These are phyloP conservation scores for Cetraspora pellucida DNA, from an alignment of 192 early-diverging fungal species.

Conservation along the genomic window DNA sequence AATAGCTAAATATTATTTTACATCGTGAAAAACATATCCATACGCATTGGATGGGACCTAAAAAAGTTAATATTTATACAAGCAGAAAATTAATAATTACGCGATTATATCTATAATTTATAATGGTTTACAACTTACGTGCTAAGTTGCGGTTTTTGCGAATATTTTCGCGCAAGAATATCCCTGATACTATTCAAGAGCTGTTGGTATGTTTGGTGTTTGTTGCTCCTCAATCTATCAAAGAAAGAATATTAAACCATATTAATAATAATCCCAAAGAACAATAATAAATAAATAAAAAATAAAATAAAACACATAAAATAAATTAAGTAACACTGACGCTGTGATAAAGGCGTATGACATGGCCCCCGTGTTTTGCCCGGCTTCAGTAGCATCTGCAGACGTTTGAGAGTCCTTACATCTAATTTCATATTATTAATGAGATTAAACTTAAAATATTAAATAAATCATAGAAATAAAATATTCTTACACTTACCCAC, in stretches of 20 bases:
- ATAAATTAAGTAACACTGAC: conserved; percentile 31
- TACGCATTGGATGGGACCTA: conserved; percentile 43
- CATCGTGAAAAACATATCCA: conserved; percentile 46
- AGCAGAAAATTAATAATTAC: neutral
- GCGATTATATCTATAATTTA: neutral
- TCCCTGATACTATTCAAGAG: conserved; percentile 68
- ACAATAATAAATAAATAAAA: neutral
- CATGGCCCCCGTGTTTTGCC: conserved; percentile 72
- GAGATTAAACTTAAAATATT: neutral
- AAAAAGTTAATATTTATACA: neutral
- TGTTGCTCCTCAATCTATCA: conserved; percentile 55
- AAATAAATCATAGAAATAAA: neutral
- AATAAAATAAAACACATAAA: neutral
- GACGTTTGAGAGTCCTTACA: conserved; percentile 86
- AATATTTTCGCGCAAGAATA: conserved; percentile 64
- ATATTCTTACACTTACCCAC: conserved; percentile 54
- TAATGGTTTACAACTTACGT: conserved; percentile 31
- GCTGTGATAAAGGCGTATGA: conserved; percentile 69
- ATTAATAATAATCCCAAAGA: neutral
- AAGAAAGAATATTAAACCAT: conserved; percentile 32
- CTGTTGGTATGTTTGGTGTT: conserved; percentile 67
- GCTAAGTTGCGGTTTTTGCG: conserved; percentile 80
- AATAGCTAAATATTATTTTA: conserved; percentile 6
- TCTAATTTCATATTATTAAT: conserved; percentile 31
- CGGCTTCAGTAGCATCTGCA: conserved; percentile 69